Evolutionary conservation across 1,284 basidiomycete genomes (phyloP).

Genomic region (Cutaneotrichosporon dermatis): DNA sequence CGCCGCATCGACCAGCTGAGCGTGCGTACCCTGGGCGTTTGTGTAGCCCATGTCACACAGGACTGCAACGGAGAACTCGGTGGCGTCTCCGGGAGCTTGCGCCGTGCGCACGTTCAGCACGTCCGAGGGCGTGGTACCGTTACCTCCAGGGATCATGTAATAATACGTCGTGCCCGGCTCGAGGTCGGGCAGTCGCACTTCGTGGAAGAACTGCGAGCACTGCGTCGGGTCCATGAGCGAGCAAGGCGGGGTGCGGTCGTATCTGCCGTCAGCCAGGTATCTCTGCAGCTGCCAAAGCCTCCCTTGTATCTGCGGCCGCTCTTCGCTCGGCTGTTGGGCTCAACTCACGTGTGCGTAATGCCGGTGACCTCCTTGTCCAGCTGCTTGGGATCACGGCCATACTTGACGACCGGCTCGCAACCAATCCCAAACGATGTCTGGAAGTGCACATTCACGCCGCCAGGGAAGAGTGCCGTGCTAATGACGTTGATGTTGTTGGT

Average conservation of each 20-base stretch:
- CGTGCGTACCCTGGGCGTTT: constrained; percentile 39
- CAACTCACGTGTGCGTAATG: constrained; percentile 18
- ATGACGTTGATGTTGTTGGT: constrained; percentile 42
- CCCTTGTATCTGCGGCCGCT: too few relatives aligned
- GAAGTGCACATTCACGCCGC: constrained; percentile 35
- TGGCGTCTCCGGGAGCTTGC: constrained; percentile 13
- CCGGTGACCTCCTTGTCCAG: constrained; percentile 20
- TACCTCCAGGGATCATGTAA: constrained; percentile 35
- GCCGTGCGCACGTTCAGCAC: constrained; percentile 29
- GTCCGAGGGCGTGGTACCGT: constrained; percentile 29
- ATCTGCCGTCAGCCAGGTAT: constrained; percentile 9
- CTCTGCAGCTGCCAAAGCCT: too few relatives aligned
- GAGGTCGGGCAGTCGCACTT: constrained; percentile 22
- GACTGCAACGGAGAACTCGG: constrained; percentile 32
- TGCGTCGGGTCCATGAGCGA: constrained; percentile 26
- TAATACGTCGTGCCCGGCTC: constrained; percentile 25
- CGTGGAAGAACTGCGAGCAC: constrained; percentile 35
- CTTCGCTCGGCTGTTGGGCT: not conserved
- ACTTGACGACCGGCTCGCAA: constrained; percentile 22
- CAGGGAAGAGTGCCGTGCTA: constrained; percentile 23
- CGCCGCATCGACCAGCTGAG: constrained; percentile 25
- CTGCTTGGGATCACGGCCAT: constrained; percentile 15
- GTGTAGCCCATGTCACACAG: constrained; percentile 47
- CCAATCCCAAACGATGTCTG: constrained; percentile 35
- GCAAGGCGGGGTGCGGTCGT: constrained; percentile 34